Conservation (phyloP, 345 rosid genomes). For the Hypericum perforatum region DNA sequence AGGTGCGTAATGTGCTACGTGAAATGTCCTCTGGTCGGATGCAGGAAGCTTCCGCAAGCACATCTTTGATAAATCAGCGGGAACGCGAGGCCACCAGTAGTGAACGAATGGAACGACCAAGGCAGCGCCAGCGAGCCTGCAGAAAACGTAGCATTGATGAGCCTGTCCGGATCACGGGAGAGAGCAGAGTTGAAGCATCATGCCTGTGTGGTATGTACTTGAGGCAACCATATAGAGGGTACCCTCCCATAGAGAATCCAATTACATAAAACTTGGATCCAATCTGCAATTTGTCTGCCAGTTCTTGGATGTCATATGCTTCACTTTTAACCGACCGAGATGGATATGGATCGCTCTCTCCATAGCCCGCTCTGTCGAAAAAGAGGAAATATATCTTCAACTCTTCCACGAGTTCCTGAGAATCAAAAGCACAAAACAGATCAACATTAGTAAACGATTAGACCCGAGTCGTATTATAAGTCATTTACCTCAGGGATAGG, state of each 20-base stretch:
- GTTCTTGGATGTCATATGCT: conserved; percentile 73
- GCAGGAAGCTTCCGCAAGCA: conserved; percentile 27
- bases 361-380: conserved; percentile 90
- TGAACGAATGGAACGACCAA: conserved; percentile 68
- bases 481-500: too few species aligned
- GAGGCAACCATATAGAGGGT: conserved; percentile 63
- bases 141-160: not conserved
- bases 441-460: too few species aligned
- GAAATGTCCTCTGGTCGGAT: conserved; percentile 48
- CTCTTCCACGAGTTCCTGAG: conserved; percentile 61
- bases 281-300: conserved; percentile 65
- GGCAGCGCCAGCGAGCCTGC: conserved; percentile 57
- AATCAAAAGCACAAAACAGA: not conserved
- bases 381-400: conserved; percentile 42
- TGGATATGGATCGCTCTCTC: conserved; percentile 86
- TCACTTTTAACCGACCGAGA: conserved; percentile 64
- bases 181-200: conserved; percentile 9
- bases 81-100: conserved; percentile 82
- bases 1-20: conserved; percentile 54
- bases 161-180: not conserved
- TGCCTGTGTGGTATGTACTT: conserved; percentile 74
- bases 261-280: conserved; percentile 64
- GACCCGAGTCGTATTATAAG: too few species aligned
- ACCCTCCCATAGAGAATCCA: conserved; percentile 76
- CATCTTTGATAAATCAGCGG: conserved; percentile 31